Conservation (phyloP, 306 rosid species). For the Cotoneaster glaucophyllus region DNA sequence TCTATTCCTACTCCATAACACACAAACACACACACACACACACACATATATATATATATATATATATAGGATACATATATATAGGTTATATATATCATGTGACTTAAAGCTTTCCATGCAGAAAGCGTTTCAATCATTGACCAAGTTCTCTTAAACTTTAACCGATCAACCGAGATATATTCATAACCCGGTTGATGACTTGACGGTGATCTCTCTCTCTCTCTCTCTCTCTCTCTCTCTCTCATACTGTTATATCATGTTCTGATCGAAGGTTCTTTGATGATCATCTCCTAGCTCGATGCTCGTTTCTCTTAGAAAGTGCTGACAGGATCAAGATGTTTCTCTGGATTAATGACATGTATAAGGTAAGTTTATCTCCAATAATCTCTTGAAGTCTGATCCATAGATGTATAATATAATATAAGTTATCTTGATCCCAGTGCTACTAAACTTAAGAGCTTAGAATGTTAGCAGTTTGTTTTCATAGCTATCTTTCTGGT, state of each 20-base stretch:
- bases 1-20: background rate
- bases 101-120: slow-evolving; percentile 19
- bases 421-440: too few relatives aligned
- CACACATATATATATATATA: too few relatives aligned
- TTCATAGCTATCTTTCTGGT: too few relatives aligned
- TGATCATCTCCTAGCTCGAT: background rate
- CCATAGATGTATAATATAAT: background rate
- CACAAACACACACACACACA: too few relatives aligned
- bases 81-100: background rate
- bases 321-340: background rate
- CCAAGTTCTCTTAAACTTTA: background rate
- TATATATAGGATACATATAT: background rate
- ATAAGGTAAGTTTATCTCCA: background rate
- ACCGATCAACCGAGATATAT: background rate
- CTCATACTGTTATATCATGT: background rate
- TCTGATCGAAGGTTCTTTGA: background rate
- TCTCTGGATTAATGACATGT: background rate
- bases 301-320: background rate
- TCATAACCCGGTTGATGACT: background rate
- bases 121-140: background rate
- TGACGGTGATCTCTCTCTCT: background rate
- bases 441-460: too few relatives aligned
- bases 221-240: background rate
- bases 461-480: too few relatives aligned
- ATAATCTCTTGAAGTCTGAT: background rate